Conservation (phyloP, 768 basidiomycete species). For the Galerina sulciceps region DNA sequence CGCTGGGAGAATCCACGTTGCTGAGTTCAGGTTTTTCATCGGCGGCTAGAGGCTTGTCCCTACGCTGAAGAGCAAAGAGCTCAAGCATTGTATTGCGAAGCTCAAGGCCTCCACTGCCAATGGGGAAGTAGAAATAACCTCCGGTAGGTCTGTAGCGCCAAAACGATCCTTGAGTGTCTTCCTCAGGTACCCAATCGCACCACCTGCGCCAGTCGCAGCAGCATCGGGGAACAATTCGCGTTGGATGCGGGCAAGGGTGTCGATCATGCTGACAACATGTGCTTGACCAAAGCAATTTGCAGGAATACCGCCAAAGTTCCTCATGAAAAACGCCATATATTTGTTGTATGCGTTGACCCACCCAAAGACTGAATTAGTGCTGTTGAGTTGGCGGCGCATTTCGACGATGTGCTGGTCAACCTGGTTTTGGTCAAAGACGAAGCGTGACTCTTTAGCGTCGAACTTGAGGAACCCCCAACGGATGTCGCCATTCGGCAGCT, state of each 20-base stretch:
- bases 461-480: conserved; percentile 45
- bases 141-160: conserved; percentile 35
- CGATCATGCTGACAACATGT: conserved; percentile 33
- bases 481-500: conserved; percentile 37
- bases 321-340: conserved; percentile 41
- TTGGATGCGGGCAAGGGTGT: conserved; percentile 36
- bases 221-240: conserved; percentile 31
- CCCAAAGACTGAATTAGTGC: conserved; percentile 40
- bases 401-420: conserved; percentile 40
- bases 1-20: no score
- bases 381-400: conserved; percentile 37
- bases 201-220: conserved; percentile 5
- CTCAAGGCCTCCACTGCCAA: conserved; percentile 38
- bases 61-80: conserved; percentile 30
- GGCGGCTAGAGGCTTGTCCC: conserved; percentile 11
- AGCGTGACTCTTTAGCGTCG: conserved; percentile 28
- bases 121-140: conserved; percentile 44
- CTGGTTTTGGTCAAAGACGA: conserved; percentile 39
- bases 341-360: conserved; percentile 42
- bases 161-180: conserved; percentile 33
- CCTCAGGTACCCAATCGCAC: conserved; percentile 23
- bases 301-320: conserved; percentile 39
- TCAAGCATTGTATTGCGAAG: conserved; percentile 42
- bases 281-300: conserved; percentile 33
- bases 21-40: neutral